Evolutionary conservation across 768 basidiomycete genomes (phyloP).

Genomic region (Tylopilus balloui): DNA sequence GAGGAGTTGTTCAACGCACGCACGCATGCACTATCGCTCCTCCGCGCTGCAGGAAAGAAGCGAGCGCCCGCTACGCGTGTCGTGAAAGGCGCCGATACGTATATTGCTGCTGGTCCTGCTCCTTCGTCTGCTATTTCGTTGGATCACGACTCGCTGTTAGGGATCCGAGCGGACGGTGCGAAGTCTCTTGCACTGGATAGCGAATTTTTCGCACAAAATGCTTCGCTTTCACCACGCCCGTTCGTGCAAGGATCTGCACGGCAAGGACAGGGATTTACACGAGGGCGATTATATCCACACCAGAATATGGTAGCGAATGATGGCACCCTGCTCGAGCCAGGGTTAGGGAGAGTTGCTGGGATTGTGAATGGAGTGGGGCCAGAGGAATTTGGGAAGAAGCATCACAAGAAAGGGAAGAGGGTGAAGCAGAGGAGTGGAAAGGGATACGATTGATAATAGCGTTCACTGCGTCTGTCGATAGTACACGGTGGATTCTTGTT

Average conservation of each 20-base stretch:
- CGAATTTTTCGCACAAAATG: slow-evolving; percentile 70
- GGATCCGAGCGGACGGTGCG: slow-evolving; percentile 33
- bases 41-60: slow-evolving; percentile 72
- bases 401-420: slow-evolving; percentile 76
- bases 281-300: slow-evolving; percentile 72
- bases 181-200: slow-evolving; percentile 73
- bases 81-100: slow-evolving; percentile 79
- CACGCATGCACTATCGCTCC: slow-evolving; percentile 58
- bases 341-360: slow-evolving; percentile 35
- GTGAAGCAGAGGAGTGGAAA: slow-evolving; percentile 89
- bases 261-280: slow-evolving; percentile 56
- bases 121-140: not conserved
- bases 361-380: slow-evolving; percentile 37
- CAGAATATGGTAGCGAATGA: slow-evolving; percentile 77
- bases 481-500: slow-evolving; percentile 1
- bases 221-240: slow-evolving; percentile 51
- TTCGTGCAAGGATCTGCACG: slow-evolving; percentile 58
- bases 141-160: slow-evolving; percentile 21
- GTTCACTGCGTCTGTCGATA: too few species aligned
- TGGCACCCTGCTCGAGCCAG: slow-evolving; percentile 55
- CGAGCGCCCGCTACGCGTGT: slow-evolving; percentile 85
- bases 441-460: slow-evolving; percentile 67
- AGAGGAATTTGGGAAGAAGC: slow-evolving; percentile 60
- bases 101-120: slow-evolving; percentile 38
- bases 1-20: slow-evolving; percentile 71